A percentile compares a stretch with the other conserved stretches of the same genome.
These are phyloP conservation scores for Aspergillus sp. DNA, from an alignment of 2,329 filamentous ascomycete species.

Conservation along the genomic window DNA sequence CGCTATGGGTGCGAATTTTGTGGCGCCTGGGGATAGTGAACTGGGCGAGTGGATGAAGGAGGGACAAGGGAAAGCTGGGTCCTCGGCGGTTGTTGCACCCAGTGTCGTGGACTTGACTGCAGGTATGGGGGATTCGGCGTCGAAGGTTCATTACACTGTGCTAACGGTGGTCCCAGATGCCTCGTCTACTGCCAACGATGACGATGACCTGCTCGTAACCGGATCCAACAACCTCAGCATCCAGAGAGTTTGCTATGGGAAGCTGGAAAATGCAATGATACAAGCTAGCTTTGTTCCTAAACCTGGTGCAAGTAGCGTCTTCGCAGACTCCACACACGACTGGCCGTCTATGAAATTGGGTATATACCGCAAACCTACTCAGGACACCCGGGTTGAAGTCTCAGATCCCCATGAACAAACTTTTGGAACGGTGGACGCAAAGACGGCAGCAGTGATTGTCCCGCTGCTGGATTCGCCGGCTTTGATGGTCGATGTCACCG, in stretches of 20 bases:
- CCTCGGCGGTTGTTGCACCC: conserved; percentile 42
- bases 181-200: conserved; percentile 17
- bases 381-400: conserved; percentile 55
- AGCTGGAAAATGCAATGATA: conserved; percentile 58
- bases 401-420: conserved; percentile 60
- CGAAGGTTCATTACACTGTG: not conserved
- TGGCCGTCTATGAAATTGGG: conserved; percentile 69
- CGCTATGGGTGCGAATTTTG: conserved; percentile 29
- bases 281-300: conserved; percentile 62
- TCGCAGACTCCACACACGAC: conserved; percentile 42
- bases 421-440: conserved; percentile 67
- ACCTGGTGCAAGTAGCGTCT: conserved; percentile 51
- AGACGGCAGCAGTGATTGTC: conserved; percentile 57
- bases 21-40: conserved; percentile 43
- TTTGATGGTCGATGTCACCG: conserved; percentile 59
- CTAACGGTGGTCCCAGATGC: conserved; percentile 8
- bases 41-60: conserved; percentile 60
- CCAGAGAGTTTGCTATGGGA: conserved; percentile 73
- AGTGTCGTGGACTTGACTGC: conserved; percentile 38
- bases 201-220: conserved; percentile 32
- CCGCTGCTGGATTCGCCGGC: conserved; percentile 61
- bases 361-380: conserved; percentile 51
- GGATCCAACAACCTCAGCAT: conserved; percentile 52
- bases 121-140: conserved; percentile 14
- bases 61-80: conserved; percentile 37